Percentiles rank a stretch among this genome's conserved stretches.
These are phyloP conservation scores for Trypanosoma melophagium DNA, from an alignment of 208 protist genomes.

Conservation along the genomic window DNA sequence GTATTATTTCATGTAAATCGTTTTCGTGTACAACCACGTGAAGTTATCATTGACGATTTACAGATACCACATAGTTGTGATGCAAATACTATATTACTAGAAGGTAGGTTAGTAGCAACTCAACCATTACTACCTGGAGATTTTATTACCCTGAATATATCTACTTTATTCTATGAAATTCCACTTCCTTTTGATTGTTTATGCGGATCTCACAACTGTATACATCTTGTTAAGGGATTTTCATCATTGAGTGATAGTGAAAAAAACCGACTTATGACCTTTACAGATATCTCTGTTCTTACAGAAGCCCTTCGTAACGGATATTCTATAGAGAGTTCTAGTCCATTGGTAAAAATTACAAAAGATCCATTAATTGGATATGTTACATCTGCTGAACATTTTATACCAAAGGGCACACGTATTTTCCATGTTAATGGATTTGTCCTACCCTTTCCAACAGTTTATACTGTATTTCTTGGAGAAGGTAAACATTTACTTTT, in stretches of 20 bases:
- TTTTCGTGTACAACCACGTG: slow-evolving; percentile 9
- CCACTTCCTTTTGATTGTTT: slow-evolving; percentile 40
- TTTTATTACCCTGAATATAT: slow-evolving; percentile 69
- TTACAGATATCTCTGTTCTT: slow-evolving; percentile 40
- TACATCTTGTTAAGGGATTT: slow-evolving; percentile 50
- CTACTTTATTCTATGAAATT: slow-evolving; percentile 51
- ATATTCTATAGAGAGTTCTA: slow-evolving; percentile 43
- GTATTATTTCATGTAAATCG: slow-evolving; percentile 46
- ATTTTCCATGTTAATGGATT: slow-evolving; percentile 74
- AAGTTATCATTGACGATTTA: slow-evolving; percentile 46
- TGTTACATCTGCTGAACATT: slow-evolving; percentile 50
- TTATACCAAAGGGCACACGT: slow-evolving; percentile 53
- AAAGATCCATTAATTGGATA: slow-evolving; percentile 48
- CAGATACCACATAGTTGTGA: slow-evolving; percentile 74
- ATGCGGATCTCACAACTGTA: slow-evolving; percentile 48
- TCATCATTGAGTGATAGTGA: slow-evolving; percentile 29
- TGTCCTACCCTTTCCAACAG: slow-evolving; percentile 78
- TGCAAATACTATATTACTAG: slow-evolving; percentile 67
- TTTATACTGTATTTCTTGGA: slow-evolving; percentile 83
- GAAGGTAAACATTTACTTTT: slow-evolving; percentile 82
- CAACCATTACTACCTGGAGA: slow-evolving; percentile 58
- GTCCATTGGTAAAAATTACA: slow-evolving; percentile 40
- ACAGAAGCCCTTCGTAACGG: slow-evolving; percentile 41
- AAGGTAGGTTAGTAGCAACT: slow-evolving; percentile 54
- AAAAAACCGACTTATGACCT: slow-evolving; percentile 44